Evolutionary conservation across 495 filamentous ascomycete genomes (phyloP).

Genomic region (Aspergillus steynii): DNA sequence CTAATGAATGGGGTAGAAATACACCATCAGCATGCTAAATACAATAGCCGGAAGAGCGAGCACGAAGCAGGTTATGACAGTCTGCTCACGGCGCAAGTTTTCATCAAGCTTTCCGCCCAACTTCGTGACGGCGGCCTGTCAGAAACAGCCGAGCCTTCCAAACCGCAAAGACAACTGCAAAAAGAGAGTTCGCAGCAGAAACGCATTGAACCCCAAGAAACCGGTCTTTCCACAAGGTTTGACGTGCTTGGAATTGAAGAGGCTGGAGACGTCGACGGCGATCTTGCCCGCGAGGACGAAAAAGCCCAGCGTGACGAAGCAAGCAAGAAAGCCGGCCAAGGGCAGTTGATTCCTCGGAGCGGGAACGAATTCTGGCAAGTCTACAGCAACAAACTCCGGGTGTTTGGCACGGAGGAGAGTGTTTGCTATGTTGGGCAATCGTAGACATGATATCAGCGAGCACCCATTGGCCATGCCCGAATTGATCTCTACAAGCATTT

Average conservation of each 20-base stretch:
- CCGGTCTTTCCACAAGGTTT: constrained; percentile 15
- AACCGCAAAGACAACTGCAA: not conserved
- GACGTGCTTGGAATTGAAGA: constrained; percentile 22
- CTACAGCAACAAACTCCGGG: constrained; percentile 64
- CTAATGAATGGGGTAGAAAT: constrained; percentile 20
- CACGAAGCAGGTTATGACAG: constrained; percentile 80
- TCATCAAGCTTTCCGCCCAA: constrained; percentile 59
- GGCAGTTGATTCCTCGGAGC: constrained; percentile 49
- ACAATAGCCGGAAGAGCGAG: constrained; percentile 36
- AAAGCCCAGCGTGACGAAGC: not conserved
- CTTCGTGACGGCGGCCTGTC: constrained; percentile 35
- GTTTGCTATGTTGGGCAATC: constrained; percentile 40
- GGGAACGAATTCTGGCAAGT: constrained; percentile 58
- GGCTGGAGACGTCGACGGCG: constrained; percentile 12
- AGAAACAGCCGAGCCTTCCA: constrained; percentile 8
- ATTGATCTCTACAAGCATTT: not conserved
- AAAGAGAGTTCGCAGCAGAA: not conserved
- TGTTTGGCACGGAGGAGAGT: constrained; percentile 63
- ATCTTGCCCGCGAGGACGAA: not conserved
- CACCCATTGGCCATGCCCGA: not conserved
- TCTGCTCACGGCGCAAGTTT: constrained; percentile 64
- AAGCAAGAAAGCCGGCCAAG: constrained; percentile 15
- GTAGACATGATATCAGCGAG: not conserved
- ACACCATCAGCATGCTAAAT: constrained; percentile 48
- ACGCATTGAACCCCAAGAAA: not conserved